Conservation (phyloP, 805 yeast species). For the Ogataea degrootiae region DNA sequence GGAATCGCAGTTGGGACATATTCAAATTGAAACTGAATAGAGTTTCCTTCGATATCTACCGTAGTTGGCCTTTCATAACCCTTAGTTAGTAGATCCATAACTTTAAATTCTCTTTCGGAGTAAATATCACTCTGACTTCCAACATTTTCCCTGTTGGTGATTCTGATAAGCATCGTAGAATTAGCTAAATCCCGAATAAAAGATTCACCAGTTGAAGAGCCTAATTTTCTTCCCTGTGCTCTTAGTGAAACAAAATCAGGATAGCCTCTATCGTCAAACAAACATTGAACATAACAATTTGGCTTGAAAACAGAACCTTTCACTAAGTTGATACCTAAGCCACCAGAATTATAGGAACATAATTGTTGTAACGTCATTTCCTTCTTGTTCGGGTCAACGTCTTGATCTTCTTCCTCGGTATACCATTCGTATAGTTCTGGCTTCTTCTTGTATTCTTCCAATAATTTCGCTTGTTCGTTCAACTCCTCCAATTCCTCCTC, state of each 20-base stretch:
- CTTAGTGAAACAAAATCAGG: constrained; percentile 54
- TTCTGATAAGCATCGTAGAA: constrained; percentile 52
- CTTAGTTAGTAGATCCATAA: constrained; percentile 49
- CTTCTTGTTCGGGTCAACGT: constrained; percentile 35
- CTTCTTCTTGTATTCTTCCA: constrained; percentile 46
- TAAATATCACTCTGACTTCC: constrained; percentile 44
- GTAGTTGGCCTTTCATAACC: constrained; percentile 42
- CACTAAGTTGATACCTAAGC: constrained; percentile 48
- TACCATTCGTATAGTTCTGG: constrained; percentile 68
- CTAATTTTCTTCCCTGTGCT: constrained; percentile 41
- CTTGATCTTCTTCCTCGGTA: constrained; percentile 38
- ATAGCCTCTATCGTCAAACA: constrained; percentile 59
- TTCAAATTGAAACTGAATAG: constrained; percentile 47
- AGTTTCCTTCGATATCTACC: constrained; percentile 37
- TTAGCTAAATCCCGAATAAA: constrained; percentile 69
- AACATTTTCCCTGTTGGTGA: constrained; percentile 48
- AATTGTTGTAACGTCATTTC: constrained; percentile 48
- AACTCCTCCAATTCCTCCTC: constrained; percentile 36
- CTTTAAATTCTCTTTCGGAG: constrained; percentile 44
- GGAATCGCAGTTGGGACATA: constrained; percentile 55
- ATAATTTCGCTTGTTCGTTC: constrained; percentile 43
- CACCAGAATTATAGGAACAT: constrained; percentile 56
- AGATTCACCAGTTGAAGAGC: constrained; percentile 47
- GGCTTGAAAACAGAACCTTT: constrained; percentile 45
- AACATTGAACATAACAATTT: constrained; percentile 49